Evolutionary conservation across 2,329 filamentous ascomycete genomes (phyloP), one percentile per base, ranked within the genome.

Genomic region (Leptographium lundbergii): DNA sequence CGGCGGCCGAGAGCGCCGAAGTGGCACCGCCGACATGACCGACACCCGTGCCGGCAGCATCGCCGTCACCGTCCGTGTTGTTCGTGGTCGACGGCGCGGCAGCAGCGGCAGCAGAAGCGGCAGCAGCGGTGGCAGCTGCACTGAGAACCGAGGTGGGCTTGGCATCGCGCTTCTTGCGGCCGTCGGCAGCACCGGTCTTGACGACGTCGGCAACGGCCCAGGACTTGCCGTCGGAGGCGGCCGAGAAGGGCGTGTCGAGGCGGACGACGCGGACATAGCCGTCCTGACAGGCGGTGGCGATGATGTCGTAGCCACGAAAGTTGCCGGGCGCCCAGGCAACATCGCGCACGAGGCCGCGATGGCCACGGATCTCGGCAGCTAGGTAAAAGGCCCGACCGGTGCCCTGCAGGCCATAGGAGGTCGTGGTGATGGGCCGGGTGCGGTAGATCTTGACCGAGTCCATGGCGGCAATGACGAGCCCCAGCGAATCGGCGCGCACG

Each of bases 231-330:
- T 73, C 79, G 61, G 71, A 74, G 62, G 67, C 73, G 62, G 67
- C 73, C 63, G 66, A 69, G 61, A 72, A 73, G 0, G 80, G 78
- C 0, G 87, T 87, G 42, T 85, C 82, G 22, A 95, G 71, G 66
- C 92, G 85, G 68, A 95, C 96, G n/a, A 99, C 87, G 48, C 92
- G 81, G 48, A 96, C 84, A 65, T 84, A 86, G 3, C 94, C 92
- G 69, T 99, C 94, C 71, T 95, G 95, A 69, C 89, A 94, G 2
- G 91, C 92, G 6, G 91, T 95, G 3, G 92, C 94, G 65, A 97
- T 81, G 60, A 92, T 81, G 70, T 99, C 94, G 69, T 89, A 92
- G 1, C 92, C 92, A 47, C 91, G 78, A 66, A 95, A 90, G 64
- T 91, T 95, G 14, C 91, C 92, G 54, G 91, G 88, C 1, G 92